Base-by-base conservation (phyloP, 1,139 yeast genomes). In the Geotrichum europaeum region DNA sequence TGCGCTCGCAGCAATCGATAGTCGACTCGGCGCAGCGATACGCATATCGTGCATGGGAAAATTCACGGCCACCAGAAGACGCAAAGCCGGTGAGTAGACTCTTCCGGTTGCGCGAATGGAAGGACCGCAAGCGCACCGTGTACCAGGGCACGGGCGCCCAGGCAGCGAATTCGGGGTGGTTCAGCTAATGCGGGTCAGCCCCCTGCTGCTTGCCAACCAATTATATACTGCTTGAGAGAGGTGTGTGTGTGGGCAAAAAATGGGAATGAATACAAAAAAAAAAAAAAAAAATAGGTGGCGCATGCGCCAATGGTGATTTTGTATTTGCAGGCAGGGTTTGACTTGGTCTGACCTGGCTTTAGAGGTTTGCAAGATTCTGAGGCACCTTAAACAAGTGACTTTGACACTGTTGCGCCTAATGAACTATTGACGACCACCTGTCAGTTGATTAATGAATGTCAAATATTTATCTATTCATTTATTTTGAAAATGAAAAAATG, bases 1-100 rank as follows among this genome's bases (percentile, higher is more conserved):
- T 62, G 20, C 50, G 63, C 40, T 49, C 58, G n/a, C 62, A 59
- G 50, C 63, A 65, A 49, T 57, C 51, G 28, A 58, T 65, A 9
- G 51, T 65, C 20, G 66, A 65, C 49, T 56, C 61, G 20, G 66
- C 65, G 0, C 66, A 64, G 55, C 58, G 65, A 40, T 60, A 56
- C 20, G 66, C 62, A 3, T 63, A 62, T 59, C 62, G 63, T 47
- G 65, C 64, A 18, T 65, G 65, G 65, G 62, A 55, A 49, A 63
- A 65, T 47, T 64, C 65, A 1, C 61, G 61, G 47, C 62, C 65
- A 2, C 66, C 63, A 15, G 66, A 64, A 12, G 62, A 59, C 18
- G 56, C 49, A 20, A 52, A 55, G 20, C 43, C 43, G 18, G 51
- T 51, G 18, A 51, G 58, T 34, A 28, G 56, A 18, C 15, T 45